Evolutionary conservation across 208 protist species (phyloP), one percentile per base, ranked within the genome.

Genomic region (Sergeia podlipaevii): DNA sequence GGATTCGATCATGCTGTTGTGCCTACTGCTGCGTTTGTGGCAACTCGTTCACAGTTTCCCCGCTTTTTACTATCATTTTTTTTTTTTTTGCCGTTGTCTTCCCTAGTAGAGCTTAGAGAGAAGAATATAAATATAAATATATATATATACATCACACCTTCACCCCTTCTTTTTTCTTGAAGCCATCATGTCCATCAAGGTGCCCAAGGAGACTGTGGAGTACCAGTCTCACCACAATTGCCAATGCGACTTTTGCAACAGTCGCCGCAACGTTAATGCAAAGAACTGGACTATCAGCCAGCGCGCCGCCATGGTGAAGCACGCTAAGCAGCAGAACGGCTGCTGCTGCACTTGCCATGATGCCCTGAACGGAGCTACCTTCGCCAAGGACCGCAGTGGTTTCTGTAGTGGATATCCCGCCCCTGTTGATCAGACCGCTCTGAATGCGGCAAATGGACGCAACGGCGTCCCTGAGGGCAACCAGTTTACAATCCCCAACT

Each of bases 241-340:
- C 64, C 77, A 89, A 57, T 95, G 87, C 46, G 80, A 91, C 69
- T 95, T 90, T 68, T 95, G 87, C 67, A 59, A 68, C 65, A 90
- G 70, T 46, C 82, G 87, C 32, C 77, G 87, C 32, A 66, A 54
- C 41, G 68, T 89, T 29, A 86, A 89, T 29, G 81, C 70, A 1
- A 95, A 91, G 66, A 91, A 89, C 76, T 60, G 69, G 55, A 70
- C 65, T 8, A 70, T 84, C 20, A 84, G 67, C 52, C 70, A 77
- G 53, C 27, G 33, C 5, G 60, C 75, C 3, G 43, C 39, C 4
- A 48, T 66, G 24, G 41, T 67, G 8, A 53, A 71, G 21, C 18
- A 65, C 46, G 51, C 47, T 6, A 54, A 76, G 48, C 42, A 68
- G n/a, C 59, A 63, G 36, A 72, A 77, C 44, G 75, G 80, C 27